These are phyloP conservation scores for Perkinsus chesapeaki DNA, from an alignment of 169 alveolate species.

Conservation along the genomic window DNA sequence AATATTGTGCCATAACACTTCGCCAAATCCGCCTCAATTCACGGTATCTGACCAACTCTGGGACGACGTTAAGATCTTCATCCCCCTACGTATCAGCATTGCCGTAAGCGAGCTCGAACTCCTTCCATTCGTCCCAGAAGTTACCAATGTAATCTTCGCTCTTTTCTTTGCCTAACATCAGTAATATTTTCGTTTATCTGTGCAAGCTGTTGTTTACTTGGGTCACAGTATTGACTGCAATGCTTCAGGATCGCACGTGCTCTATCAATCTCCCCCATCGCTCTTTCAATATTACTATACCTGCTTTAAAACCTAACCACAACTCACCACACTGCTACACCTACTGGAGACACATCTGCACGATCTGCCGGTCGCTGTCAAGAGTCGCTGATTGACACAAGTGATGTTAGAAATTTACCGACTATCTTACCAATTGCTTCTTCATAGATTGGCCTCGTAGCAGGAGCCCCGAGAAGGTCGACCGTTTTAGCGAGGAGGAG, in stretches of 20 bases:
- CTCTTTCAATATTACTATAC: slow-evolving; percentile 52
- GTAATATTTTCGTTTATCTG: background rate
- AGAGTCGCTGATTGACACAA: background rate
- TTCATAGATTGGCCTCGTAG: background rate
- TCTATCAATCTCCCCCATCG: slow-evolving; percentile 70
- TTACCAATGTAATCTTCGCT: background rate
- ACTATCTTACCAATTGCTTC: background rate
- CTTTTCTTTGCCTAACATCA: background rate
- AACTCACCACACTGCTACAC: slow-evolving; percentile 13
- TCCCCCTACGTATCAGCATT: slow-evolving; percentile 46
- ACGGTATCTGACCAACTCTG: background rate
- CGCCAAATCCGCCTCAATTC: background rate
- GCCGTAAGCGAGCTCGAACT: slow-evolving; percentile 70
- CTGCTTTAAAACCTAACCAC: background rate
- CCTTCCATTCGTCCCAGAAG: slow-evolving; percentile 52
- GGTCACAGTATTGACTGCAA: slow-evolving; percentile 61
- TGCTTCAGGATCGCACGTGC: slow-evolving; percentile 66
- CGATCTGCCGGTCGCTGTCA: slow-evolving; percentile 28
- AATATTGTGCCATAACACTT: background rate
- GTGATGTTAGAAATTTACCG: background rate
- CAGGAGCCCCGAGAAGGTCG: background rate
- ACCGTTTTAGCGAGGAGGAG: background rate
- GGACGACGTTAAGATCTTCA: background rate
- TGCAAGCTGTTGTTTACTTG: slow-evolving; percentile 30
- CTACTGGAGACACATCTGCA: slow-evolving; percentile 65